Base-by-base conservation (phyloP, 2,329 filamentous ascomycete genomes). In the Capronia coronata region DNA sequence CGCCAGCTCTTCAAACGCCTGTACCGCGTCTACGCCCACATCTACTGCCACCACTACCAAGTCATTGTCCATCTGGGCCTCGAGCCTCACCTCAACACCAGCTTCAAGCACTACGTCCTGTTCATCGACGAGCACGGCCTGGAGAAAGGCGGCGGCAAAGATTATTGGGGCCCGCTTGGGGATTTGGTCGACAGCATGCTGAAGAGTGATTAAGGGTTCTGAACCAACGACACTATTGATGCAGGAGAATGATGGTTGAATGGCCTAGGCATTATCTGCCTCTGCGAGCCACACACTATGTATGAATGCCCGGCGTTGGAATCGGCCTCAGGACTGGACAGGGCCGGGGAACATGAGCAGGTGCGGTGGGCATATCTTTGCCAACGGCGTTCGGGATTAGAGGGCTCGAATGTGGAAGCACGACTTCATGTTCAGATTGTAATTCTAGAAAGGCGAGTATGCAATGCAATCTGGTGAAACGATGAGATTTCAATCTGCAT, bases 21-120 rank as follows among this genome's bases (percentile, higher is more conserved):
- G 73, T 98, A 97, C 72, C 86, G 93, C 60, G 91, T 98, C 55
- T 98, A 98, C 68, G 93, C 93, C 37, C 93, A 98, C 73, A 95
- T 98, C 62, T 98, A 98, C 80, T 98, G 94, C 75, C 93, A 98
- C 71, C 93, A 98, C 74, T 98, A 98, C 71, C 90, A 90, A 29
- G 90, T 98, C 59, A 85, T 98, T 60, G 86, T 94, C 51, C 89
- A 96, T 67, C 79, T 98, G 32, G 93, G 93, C 18, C 79, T 98
- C 51, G 93, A 98, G 71, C 90, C 94, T 38, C 93, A 98, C 69
- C 79, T 98, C 59, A 98, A 98, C 72, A 98, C 93, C 11, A 94
- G 88, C 71, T 98, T 98, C 81, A 98, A 98, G 78, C 93, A 98
- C 71, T 98, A 97, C 65, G 93, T 98, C 55, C 79, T 98, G 51